phyloP scores from a whole-genome alignment of 2,329 filamentous ascomycete species.

The Falciphora oryzae region DNA sequence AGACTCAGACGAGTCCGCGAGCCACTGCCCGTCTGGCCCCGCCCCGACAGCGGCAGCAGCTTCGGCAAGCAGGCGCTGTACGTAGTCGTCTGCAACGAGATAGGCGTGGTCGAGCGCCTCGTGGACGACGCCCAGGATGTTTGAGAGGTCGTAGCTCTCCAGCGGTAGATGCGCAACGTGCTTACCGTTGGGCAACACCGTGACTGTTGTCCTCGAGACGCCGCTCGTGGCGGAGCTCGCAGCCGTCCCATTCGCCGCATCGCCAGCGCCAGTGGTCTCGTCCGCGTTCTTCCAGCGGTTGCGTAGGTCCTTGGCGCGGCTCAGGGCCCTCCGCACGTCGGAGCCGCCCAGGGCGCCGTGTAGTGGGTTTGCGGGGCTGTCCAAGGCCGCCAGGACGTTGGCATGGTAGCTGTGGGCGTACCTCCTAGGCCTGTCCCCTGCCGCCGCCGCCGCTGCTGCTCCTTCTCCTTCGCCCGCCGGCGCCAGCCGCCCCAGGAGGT shows the following conservation, averaged over 20 bases:
- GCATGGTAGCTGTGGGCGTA: slow-evolving; percentile 53
- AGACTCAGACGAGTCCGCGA: slow-evolving; percentile 10
- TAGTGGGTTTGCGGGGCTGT: slow-evolving; percentile 51
- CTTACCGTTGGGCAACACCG: slow-evolving; percentile 1
- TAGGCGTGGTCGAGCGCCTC: slow-evolving; percentile 54
- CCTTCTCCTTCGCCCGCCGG: slow-evolving; percentile 5
- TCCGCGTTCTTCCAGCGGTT: slow-evolving; percentile 69
- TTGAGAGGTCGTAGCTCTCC: slow-evolving; percentile 55
- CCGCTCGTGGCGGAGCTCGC: slow-evolving; percentile 20
- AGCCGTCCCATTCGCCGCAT: not conserved
- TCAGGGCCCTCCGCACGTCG: slow-evolving; percentile 51
- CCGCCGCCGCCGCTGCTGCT: slow-evolving; percentile 16
- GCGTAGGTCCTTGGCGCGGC: slow-evolving; percentile 61
- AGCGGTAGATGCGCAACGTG: slow-evolving; percentile 32
- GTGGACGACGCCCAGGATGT: slow-evolving; percentile 53
- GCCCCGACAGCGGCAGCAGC: slow-evolving; percentile 13
- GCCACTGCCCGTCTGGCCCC: slow-evolving; percentile 2
- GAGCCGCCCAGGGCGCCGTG: slow-evolving; percentile 48
- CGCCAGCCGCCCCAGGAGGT: slow-evolving; percentile 7
- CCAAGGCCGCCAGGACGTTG: slow-evolving; percentile 59
- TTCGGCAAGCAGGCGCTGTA: slow-evolving; percentile 22
- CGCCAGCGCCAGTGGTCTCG: slow-evolving; percentile 22
- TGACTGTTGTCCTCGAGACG: slow-evolving; percentile 21
- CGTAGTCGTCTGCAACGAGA: slow-evolving; percentile 40
- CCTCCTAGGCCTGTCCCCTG: slow-evolving; percentile 1